phyloP scores from a whole-genome alignment of 495 filamentous ascomycete species.

The Penicillium bialowiezense region DNA sequence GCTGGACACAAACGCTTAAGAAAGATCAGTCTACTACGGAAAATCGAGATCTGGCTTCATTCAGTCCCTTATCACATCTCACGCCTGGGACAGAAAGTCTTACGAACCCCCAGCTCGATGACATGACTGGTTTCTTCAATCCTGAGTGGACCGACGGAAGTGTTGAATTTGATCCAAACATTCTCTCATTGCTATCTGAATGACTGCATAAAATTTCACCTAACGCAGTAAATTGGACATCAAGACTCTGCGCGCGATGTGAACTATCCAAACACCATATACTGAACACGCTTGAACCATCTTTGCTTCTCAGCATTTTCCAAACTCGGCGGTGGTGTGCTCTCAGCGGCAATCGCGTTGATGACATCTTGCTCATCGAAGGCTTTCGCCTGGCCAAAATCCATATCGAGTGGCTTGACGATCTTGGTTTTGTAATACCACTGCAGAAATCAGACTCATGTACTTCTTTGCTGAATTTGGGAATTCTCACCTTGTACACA shows the following conservation, averaged over 20 bases:
- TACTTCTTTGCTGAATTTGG: too few species aligned
- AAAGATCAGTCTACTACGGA: slow-evolving; percentile 7
- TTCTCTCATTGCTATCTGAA: slow-evolving; percentile 1
- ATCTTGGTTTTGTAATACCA: slow-evolving; percentile 24
- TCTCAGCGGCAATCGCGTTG: slow-evolving; percentile 6
- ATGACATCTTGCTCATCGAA: slow-evolving; percentile 27
- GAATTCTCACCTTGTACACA: slow-evolving; percentile 21
- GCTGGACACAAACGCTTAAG: slow-evolving; percentile 23
- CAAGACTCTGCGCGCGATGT: too few species aligned
- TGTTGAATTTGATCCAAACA: slow-evolving; percentile 8
- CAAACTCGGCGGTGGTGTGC: background rate
- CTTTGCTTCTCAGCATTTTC: background rate
- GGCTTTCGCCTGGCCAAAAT: slow-evolving; percentile 21
- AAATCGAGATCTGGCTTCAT: slow-evolving; percentile 14
- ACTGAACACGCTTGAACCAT: slow-evolving; percentile 18
- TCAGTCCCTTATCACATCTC: slow-evolving; percentile 13
- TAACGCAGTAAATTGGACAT: background rate
- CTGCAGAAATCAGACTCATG: slow-evolving; percentile 1
- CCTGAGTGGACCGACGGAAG: slow-evolving; percentile 9
- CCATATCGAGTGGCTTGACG: slow-evolving; percentile 22
- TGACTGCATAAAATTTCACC: background rate
- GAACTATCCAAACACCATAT: slow-evolving; percentile 16
- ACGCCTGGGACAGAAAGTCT: slow-evolving; percentile 5
- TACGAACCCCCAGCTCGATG: slow-evolving; percentile 1
- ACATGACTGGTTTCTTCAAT: slow-evolving; percentile 11